These are phyloP conservation scores for Phytophthora kernoviae DNA, from an alignment of 352 stramenopile genomes.

Conservation along the genomic window DNA sequence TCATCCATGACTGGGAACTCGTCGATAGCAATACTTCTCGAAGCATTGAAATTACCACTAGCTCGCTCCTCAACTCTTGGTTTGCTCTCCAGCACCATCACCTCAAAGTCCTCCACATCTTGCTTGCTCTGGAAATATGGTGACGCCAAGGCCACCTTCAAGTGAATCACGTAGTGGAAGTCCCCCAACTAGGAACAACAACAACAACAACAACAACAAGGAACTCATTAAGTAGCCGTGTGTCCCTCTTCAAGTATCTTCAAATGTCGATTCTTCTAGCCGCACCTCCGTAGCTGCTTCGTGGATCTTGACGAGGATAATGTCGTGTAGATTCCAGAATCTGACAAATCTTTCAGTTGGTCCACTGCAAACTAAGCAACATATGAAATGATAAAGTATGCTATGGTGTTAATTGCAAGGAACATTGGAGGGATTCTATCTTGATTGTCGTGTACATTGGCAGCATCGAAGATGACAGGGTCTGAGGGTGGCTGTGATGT, in stretches of 20 bases:
- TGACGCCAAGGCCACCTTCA: slow-evolving; percentile 65
- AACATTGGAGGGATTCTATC: not conserved
- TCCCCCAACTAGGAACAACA: slow-evolving; percentile 50
- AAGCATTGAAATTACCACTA: slow-evolving; percentile 28
- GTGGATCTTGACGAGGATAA: slow-evolving; percentile 56
- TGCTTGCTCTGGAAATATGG: slow-evolving; percentile 72
- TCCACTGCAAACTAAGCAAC: slow-evolving; percentile 59
- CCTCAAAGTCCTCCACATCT: slow-evolving; percentile 60
- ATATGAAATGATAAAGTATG: not conserved
- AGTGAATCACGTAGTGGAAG: slow-evolving; percentile 83
- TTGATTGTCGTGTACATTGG: slow-evolving; percentile 29
- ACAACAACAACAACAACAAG: not conserved
- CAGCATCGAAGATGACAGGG: slow-evolving; percentile 47
- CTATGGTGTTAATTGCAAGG: not conserved
- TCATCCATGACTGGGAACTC: slow-evolving; percentile 88
- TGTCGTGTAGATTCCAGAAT: slow-evolving; percentile 76
- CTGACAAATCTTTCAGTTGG: slow-evolving; percentile 61
- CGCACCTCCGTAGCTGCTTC: slow-evolving; percentile 58
- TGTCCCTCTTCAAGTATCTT: no score
- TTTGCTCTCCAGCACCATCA: slow-evolving; percentile 83
- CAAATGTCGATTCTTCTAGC: no score
- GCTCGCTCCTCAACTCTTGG: slow-evolving; percentile 24
- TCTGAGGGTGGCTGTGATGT: slow-evolving; percentile 34
- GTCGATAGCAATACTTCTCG: slow-evolving; percentile 79
- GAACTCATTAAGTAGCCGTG: not conserved